Percentiles rank a stretch among this genome's conserved stretches.
These are phyloP conservation scores for Metschnikowia proteae DNA, from an alignment of 805 yeast species.

Conservation along the genomic window DNA sequence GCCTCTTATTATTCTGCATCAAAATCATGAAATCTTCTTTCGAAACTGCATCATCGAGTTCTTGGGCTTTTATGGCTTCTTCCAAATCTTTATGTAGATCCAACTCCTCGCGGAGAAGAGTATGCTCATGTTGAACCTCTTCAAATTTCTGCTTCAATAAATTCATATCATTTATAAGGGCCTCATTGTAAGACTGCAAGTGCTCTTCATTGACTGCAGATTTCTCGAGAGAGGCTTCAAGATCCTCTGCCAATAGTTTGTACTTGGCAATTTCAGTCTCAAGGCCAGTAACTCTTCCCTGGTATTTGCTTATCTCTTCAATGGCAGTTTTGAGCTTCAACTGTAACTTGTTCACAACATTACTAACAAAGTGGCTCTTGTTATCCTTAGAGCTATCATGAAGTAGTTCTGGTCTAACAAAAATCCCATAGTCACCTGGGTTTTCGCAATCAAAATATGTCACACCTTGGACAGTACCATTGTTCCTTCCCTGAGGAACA, in stretches of 20 bases:
- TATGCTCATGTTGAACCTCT: conserved; percentile 28
- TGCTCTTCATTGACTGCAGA: conserved; percentile 43
- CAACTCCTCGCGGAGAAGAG: conserved; percentile 33
- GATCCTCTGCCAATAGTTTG: conserved; percentile 1
- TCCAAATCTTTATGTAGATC: conserved; percentile 37
- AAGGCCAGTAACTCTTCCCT: conserved; percentile 17
- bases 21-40: conserved; percentile 21
- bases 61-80: conserved; percentile 23
- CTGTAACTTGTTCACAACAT: conserved; percentile 43
- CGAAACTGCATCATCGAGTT: conserved; percentile 12
- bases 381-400: conserved; percentile 6
- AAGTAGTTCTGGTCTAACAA: conserved; percentile 41
- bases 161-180: conserved; percentile 23
- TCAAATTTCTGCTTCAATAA: conserved; percentile 27
- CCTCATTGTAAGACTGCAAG: conserved; percentile 31
- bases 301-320: conserved; percentile 23
- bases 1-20: conserved; percentile 30
- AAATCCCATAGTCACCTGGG: conserved; percentile 41
- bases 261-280: conserved; percentile 11
- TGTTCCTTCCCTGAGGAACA: conserved; percentile 41
- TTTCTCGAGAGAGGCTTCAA: conserved; percentile 29
- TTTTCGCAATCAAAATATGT: conserved; percentile 39
- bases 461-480: conserved; percentile 45
- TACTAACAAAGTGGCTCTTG: conserved; percentile 13
- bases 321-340: conserved; percentile 37